Evolutionary conservation across 176 grass and related monocot species (phyloP).

Genomic region (Oryza glumipatula): DNA sequence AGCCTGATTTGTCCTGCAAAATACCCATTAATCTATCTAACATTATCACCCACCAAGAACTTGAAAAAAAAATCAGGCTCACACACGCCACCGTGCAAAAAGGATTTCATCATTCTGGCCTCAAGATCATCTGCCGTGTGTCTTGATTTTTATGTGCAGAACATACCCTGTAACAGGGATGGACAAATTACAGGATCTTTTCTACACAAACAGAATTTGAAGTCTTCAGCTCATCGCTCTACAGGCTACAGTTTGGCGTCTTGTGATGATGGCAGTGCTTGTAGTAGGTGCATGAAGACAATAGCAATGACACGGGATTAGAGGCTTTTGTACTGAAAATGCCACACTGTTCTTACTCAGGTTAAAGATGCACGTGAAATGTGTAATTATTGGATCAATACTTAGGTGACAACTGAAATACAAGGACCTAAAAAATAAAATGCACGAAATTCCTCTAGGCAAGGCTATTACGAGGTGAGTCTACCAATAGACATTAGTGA

Average conservation of each 20-base stretch:
- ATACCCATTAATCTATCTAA: neutral
- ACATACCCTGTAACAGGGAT: neutral
- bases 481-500: neutral
- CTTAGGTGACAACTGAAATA: constrained; percentile 1
- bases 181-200: neutral
- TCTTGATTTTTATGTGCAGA: neutral
- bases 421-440: neutral
- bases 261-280: neutral
- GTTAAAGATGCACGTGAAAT: neutral
- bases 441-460: neutral
- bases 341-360: neutral
- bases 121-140: neutral
- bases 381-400: neutral
- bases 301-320: neutral
- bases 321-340: neutral
- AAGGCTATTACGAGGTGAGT: neutral
- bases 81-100: neutral
- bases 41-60: neutral
- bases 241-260: neutral
- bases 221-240: neutral
- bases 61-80: neutral
- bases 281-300: neutral
- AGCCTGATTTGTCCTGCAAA: neutral
- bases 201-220: neutral
- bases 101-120: neutral